A percentile compares a stretch with the other conserved stretches of the same genome.
Evolutionary conservation across 2,329 filamentous ascomycete species (phyloP).

Genomic region (Diaporthe vexans): DNA sequence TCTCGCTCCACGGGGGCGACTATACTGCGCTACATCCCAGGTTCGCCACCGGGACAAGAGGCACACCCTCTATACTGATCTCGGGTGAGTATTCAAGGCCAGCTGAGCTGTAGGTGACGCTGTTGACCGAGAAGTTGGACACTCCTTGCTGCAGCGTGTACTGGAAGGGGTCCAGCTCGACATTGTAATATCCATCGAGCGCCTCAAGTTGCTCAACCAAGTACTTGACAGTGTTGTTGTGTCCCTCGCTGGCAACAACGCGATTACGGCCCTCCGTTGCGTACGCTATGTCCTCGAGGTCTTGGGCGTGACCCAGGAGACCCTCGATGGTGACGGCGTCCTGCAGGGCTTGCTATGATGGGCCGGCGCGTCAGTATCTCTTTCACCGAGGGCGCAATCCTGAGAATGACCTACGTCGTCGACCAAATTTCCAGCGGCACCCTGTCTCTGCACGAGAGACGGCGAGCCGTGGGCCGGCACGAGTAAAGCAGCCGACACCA

Average conservation of each 20-base stretch:
- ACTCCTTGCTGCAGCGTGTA: slow-evolving; percentile 53
- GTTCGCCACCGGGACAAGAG: slow-evolving; percentile 62
- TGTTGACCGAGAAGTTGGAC: slow-evolving; percentile 50
- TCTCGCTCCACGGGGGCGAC: slow-evolving; percentile 53
- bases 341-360: neutral
- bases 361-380: neutral
- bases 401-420: neutral
- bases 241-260: slow-evolving; percentile 59
- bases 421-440: neutral
- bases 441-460: neutral
- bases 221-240: slow-evolving; percentile 62
- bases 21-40: slow-evolving; percentile 68
- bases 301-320: slow-evolving; percentile 59
- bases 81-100: slow-evolving; percentile 66
- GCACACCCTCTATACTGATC: slow-evolving; percentile 53
- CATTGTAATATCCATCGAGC: slow-evolving; percentile 56
- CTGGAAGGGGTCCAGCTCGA: slow-evolving; percentile 60
- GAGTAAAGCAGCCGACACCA: slow-evolving; percentile 16
- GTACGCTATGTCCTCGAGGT: slow-evolving; percentile 60
- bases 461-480: slow-evolving; percentile 17
- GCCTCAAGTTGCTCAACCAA: slow-evolving; percentile 56
- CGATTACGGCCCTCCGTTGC: slow-evolving; percentile 57
- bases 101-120: slow-evolving; percentile 46
- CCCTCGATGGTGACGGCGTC: slow-evolving; percentile 48
- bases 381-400: neutral